Evolutionary conservation across 495 filamentous ascomycete species (phyloP).

Genomic region (Podospora bellae-mahoneyi): DNA sequence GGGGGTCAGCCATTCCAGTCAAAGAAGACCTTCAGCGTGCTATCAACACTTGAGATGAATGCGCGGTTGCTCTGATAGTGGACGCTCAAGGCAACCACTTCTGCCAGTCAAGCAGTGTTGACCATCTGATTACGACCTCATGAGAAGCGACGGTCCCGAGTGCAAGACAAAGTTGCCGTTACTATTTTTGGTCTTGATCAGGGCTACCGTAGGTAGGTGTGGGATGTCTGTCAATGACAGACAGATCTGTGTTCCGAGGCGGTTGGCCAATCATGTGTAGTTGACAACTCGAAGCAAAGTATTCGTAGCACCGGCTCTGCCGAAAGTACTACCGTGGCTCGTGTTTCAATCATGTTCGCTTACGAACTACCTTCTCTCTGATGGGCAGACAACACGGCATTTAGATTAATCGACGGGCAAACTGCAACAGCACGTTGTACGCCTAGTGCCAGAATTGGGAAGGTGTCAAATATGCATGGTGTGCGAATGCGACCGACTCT

Average conservation of each 20-base stretch:
- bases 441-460: conserved; percentile 5
- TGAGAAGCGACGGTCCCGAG: conserved; percentile 4
- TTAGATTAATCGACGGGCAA: conserved; percentile 7
- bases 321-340: conserved; percentile 4
- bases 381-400: not conserved
- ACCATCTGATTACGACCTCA: not conserved
- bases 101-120: not conserved
- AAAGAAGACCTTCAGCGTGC: too few species aligned
- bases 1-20: not conserved
- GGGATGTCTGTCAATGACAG: not conserved
- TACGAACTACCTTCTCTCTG: not conserved
- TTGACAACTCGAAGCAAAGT: not conserved
- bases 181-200: conserved; percentile 8
- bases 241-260: not conserved
- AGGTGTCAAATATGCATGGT: conserved; percentile 9
- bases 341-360: conserved; percentile 8
- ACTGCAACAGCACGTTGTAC: conserved; percentile 1
- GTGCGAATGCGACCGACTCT: conserved; percentile 1
- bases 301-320: conserved; percentile 4
- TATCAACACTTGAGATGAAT: too few species aligned
- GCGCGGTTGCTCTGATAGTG: too few species aligned
- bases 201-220: not conserved
- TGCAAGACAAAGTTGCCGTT: conserved; percentile 1
- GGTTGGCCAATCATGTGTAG: conserved; percentile 1
- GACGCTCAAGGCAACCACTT: not conserved